A percentile compares a stretch with the other conserved stretches of the same genome.
Evolutionary conservation across 441 rosid species (phyloP).

Genomic region (Populus hybrid): DNA sequence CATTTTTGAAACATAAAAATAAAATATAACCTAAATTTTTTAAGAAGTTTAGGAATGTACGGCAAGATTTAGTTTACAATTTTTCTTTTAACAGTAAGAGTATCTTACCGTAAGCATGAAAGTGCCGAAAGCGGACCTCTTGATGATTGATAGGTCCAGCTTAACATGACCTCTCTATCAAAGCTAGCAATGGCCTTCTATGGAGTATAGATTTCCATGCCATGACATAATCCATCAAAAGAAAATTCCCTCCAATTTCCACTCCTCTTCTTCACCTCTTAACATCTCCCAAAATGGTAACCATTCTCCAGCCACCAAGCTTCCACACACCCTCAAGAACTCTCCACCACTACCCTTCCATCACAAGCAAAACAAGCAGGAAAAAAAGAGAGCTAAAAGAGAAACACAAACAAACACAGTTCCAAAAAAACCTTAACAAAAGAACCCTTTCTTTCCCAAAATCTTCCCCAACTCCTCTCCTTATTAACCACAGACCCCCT

Average conservation of each 20-base stretch:
- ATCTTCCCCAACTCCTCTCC: conserved; percentile 57
- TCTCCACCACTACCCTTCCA: conserved; percentile 27
- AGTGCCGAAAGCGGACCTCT: too few species aligned
- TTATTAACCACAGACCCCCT: conserved; percentile 27
- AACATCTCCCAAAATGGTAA: conserved; percentile 25
- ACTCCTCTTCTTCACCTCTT: too few species aligned
- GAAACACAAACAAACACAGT: conserved; percentile 10
- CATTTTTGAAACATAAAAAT: too few species aligned
- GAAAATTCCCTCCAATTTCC: conserved; percentile 3
- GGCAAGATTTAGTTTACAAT: too few species aligned
- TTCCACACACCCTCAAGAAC: conserved; percentile 8
- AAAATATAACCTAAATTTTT: too few species aligned
- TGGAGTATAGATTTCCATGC: background rate
- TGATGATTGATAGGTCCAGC: too few species aligned
- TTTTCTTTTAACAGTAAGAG: too few species aligned
- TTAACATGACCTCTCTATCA: too few species aligned
- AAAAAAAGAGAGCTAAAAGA: conserved; percentile 26
- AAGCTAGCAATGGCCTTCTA: too few species aligned
- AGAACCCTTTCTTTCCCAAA: conserved; percentile 36
- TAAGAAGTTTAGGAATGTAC: too few species aligned
- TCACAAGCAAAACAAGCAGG: conserved; percentile 32
- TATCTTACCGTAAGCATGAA: too few species aligned
- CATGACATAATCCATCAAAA: background rate
- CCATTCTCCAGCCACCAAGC: conserved; percentile 27
- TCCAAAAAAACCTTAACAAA: conserved; percentile 3